A percentile compares a stretch with the other conserved stretches of the same genome.
phyloP scores from a whole-genome alignment of 306 rosid genomes.

The Quercus cerris region DNA sequence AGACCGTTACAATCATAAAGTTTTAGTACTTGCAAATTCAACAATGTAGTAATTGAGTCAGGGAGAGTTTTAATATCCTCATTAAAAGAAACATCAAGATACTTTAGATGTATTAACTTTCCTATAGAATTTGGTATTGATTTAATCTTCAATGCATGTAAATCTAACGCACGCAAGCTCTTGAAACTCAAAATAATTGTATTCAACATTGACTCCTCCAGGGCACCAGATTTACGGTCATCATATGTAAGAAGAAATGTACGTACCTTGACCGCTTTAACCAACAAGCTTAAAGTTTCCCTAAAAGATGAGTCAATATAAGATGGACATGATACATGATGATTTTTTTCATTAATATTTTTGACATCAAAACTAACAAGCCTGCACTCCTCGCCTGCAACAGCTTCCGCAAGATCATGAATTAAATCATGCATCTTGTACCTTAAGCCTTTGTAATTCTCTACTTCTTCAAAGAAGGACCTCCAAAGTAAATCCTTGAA shows the following conservation, averaged over 20 bases:
- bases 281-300: fast-evolving
- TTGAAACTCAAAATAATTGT: background rate
- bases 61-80: background rate
- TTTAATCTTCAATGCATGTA: slow-evolving; percentile 47
- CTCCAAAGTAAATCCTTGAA: slow-evolving; percentile 4
- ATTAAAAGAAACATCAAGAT: background rate
- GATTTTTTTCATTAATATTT: background rate
- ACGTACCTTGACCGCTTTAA: background rate
- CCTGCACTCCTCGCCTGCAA: background rate
- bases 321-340: background rate
- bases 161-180: too few relatives aligned
- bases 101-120: background rate
- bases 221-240: fast-evolving
- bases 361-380: background rate
- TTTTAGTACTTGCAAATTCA: slow-evolving; percentile 7
- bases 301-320: fast-evolving
- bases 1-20: background rate
- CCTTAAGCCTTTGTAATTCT: background rate
- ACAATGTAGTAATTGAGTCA: background rate
- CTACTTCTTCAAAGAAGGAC: slow-evolving; percentile 9
- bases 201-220: background rate
- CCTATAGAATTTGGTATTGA: background rate
- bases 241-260: fast-evolving
- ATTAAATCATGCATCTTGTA: slow-evolving; percentile 7
- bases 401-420: slow-evolving; percentile 3